A percentile compares a stretch with the other conserved stretches of the same genome.
Conservation (phyloP, 768 basidiomycete genomes). For the Russula griseocarnosa region DNA sequence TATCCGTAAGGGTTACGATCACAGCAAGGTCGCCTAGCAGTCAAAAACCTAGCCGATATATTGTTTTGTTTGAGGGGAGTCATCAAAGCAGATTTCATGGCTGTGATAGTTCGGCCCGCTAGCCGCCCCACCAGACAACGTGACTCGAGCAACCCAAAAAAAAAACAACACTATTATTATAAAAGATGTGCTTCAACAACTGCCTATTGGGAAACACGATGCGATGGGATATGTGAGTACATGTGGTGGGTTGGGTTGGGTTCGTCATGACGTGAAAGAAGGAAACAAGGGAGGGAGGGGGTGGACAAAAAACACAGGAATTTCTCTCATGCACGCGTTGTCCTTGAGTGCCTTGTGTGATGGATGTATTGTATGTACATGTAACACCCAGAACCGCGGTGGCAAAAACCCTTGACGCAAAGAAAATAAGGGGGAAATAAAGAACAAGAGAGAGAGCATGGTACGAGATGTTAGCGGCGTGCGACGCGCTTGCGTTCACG, state of each 20-base stretch:
- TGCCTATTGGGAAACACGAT: slow-evolving; percentile 11
- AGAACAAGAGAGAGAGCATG: background rate
- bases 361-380: slow-evolving; percentile 23
- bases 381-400: slow-evolving; percentile 18
- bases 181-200: slow-evolving; percentile 27
- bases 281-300: background rate
- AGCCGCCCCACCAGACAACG: too few species aligned
- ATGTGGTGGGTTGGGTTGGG: slow-evolving; percentile 6
- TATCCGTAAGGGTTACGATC: too few species aligned
- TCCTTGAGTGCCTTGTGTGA: slow-evolving; percentile 12
- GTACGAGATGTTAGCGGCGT: slow-evolving; percentile 47
- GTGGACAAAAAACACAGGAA: background rate
- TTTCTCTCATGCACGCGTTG: slow-evolving; percentile 11
- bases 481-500: slow-evolving; percentile 73
- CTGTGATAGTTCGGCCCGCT: too few species aligned
- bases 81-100: too few species aligned
- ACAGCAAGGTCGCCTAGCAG: too few species aligned
- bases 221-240: slow-evolving; percentile 26
- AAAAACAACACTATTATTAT: too few species aligned
- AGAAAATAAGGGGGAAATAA: background rate
- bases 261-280: slow-evolving; percentile 11
- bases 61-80: too few species aligned
- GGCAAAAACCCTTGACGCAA: slow-evolving; percentile 5
- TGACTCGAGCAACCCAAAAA: too few species aligned
- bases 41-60: too few species aligned